Evolutionary conservation across 2,329 filamentous ascomycete genomes (phyloP).

Genomic region (Arthrinium phaeospermum): DNA sequence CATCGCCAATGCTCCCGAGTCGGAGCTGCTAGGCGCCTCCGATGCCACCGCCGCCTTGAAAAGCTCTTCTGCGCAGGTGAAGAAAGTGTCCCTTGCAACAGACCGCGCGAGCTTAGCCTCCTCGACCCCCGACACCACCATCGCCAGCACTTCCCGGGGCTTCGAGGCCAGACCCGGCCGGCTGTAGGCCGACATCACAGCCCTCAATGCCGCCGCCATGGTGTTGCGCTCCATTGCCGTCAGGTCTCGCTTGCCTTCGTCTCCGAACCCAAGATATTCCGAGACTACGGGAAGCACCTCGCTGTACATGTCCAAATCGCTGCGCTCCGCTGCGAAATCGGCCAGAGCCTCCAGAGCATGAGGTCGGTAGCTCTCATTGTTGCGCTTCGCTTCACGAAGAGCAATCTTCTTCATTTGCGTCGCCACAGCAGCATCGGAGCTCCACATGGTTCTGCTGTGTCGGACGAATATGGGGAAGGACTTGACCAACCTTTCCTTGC

Average conservation of each 20-base stretch:
- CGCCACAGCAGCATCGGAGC: constrained; percentile 56
- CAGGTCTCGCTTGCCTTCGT: constrained; percentile 45
- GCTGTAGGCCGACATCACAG: constrained; percentile 56
- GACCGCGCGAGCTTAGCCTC: constrained; percentile 40
- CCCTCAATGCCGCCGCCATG: constrained; percentile 56
- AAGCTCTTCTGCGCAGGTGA: constrained; percentile 53
- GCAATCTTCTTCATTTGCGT: constrained; percentile 79
- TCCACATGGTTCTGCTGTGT: constrained; percentile 65
- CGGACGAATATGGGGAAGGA: constrained; percentile 80
- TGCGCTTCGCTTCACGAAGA: constrained; percentile 87
- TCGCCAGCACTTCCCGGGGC: constrained; percentile 45
- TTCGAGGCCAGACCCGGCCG: constrained; percentile 44
- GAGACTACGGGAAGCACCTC: constrained; percentile 69
- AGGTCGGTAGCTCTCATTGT: constrained; percentile 83
- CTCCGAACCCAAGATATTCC: constrained; percentile 63
- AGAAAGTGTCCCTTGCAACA: constrained; percentile 59
- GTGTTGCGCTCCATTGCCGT: constrained; percentile 51
- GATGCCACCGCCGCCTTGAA: constrained; percentile 47
- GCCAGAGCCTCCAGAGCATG: constrained; percentile 76
- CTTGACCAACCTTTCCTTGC: constrained; percentile 84
- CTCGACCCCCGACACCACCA: constrained; percentile 47
- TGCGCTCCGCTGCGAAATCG: constrained; percentile 70
- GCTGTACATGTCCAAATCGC: constrained; percentile 72
- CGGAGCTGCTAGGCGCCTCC: constrained; percentile 24
- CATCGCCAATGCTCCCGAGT: constrained; percentile 32